phyloP scores from a whole-genome alignment of 2,329 filamentous ascomycete species.

The Fusarium sp. region DNA sequence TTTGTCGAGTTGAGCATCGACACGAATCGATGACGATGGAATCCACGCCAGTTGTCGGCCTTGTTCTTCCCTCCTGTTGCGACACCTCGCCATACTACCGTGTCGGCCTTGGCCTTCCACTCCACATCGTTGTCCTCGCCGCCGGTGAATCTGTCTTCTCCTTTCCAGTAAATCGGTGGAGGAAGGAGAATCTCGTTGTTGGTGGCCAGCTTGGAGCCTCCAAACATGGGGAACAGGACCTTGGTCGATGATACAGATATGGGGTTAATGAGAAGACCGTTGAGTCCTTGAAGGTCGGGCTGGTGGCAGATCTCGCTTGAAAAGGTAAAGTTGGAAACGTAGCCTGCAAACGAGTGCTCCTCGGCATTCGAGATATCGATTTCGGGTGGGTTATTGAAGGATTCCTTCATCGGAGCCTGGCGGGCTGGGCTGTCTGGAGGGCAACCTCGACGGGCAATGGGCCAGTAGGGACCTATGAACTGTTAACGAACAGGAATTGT shows the following conservation, averaged over 20 bases:
- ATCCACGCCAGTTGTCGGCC: conserved; percentile 72
- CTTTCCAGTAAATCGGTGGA: conserved; percentile 73
- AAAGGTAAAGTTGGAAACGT: conserved; percentile 68
- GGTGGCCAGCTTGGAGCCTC: conserved; percentile 72
- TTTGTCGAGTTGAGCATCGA: conserved; percentile 75
- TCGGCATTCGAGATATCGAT: conserved; percentile 57
- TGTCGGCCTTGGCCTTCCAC: conserved; percentile 66
- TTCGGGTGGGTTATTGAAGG: conserved; percentile 56
- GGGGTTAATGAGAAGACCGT: conserved; percentile 71
- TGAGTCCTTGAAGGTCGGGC: conserved; percentile 68
- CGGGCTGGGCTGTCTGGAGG: conserved; percentile 69
- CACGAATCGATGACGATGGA: conserved; percentile 79
- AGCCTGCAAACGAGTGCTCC: conserved; percentile 64
- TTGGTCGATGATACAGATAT: conserved; percentile 65
- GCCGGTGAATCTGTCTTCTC: conserved; percentile 69
- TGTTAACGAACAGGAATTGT: conserved; percentile 9
- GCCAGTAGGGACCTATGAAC: conserved; percentile 62
- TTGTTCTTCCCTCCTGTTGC: conserved; percentile 70
- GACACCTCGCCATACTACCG: conserved; percentile 71
- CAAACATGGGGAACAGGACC: conserved; percentile 70
- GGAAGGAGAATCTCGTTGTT: conserved; percentile 77
- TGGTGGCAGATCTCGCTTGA: conserved; percentile 72
- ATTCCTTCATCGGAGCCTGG: conserved; percentile 52
- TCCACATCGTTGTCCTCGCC: conserved; percentile 60
- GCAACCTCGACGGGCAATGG: conserved; percentile 67